phyloP scores from a whole-genome alignment of 83 land plant genomes.

The Picea abies region DNA sequence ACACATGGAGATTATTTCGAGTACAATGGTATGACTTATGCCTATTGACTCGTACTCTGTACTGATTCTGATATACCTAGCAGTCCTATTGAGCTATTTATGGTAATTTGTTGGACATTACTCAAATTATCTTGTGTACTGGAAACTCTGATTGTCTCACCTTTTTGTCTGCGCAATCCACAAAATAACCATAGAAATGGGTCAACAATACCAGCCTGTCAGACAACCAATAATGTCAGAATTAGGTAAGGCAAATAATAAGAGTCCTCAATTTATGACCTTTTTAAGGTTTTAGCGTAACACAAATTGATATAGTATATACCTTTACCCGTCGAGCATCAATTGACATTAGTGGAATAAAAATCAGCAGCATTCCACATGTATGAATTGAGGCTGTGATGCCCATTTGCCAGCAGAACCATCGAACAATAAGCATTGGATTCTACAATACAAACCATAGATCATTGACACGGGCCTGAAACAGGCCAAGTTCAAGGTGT shows the following conservation, averaged over 20 bases:
- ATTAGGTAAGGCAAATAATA: neutral
- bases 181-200: conserved; percentile 37
- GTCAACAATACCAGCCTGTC: conserved; percentile 36
- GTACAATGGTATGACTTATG: neutral
- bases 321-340: conserved; percentile 56
- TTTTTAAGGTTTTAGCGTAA: neutral
- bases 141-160: neutral
- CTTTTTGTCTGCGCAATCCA: conserved; percentile 24
- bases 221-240: conserved; percentile 5
- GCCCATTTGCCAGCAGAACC: conserved; percentile 73
- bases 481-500: neutral
- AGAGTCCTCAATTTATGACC: neutral
- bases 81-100: too few species aligned
- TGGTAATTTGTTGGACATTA: too few species aligned
- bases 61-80: too few species aligned
- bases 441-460: conserved; percentile 25
- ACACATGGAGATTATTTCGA: neutral
- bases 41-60: neutral
- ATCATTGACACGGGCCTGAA: neutral
- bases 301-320: neutral
- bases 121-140: neutral
- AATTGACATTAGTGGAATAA: conserved; percentile 48
- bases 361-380: conserved; percentile 46
- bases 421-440: conserved; percentile 48
- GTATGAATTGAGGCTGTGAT: conserved; percentile 51